Percentiles rank a stretch among this genome's conserved stretches.
Evolutionary conservation across 805 yeast species (phyloP).

Genomic region (Candida cerambycidarum): DNA sequence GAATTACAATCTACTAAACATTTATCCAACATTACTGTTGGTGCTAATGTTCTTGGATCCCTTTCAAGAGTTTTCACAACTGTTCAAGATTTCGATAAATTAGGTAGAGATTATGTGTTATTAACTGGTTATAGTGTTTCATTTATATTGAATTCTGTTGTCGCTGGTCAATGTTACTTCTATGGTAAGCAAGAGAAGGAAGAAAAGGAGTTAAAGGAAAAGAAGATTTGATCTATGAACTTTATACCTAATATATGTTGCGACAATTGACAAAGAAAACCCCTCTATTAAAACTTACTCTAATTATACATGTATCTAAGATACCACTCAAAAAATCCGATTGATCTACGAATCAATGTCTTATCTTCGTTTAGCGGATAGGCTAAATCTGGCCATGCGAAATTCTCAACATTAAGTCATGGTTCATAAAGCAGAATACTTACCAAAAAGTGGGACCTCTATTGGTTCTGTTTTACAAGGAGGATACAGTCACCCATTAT

Average conservation of each 20-base stretch:
- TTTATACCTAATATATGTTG: not conserved
- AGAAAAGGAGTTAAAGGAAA: conserved; percentile 14
- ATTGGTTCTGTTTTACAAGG: conserved; percentile 84
- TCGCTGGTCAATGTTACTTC: conserved; percentile 35
- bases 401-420: conserved; percentile 4
- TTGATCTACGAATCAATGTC: too few species aligned
- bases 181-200: conserved; percentile 16
- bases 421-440: conserved; percentile 71
- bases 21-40: conserved; percentile 37
- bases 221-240: too few species aligned
- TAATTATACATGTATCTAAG: too few species aligned
- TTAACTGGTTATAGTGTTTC: conserved; percentile 40
- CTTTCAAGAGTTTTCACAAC: conserved; percentile 42
- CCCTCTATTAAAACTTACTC: too few species aligned
- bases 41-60: conserved; percentile 42
- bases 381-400: not conserved
- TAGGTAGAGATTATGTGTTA: conserved; percentile 32
- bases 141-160: conserved; percentile 31
- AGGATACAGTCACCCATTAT: conserved; percentile 87
- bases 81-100: conserved; percentile 27
- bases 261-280: too few species aligned
- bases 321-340: too few species aligned
- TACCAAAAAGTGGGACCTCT: conserved; percentile 55
- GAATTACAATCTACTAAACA: conserved; percentile 36
- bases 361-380: too few species aligned